Evolutionary conservation across 1,284 basidiomycete genomes (phyloP), one percentile per base, ranked within the genome.

Genomic region (Fomes fomentarius): DNA sequence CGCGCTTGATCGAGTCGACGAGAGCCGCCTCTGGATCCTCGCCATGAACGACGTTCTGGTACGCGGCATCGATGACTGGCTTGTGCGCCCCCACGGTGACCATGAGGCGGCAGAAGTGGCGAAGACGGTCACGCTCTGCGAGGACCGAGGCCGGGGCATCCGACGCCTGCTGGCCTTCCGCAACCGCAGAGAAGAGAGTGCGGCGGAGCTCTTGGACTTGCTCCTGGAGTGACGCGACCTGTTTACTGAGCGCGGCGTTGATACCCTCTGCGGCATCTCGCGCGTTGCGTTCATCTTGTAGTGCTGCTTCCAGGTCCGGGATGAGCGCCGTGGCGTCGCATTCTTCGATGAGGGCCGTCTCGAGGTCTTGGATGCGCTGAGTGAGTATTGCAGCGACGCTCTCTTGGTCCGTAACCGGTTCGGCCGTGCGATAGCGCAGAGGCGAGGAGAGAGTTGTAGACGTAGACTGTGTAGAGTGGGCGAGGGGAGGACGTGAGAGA

Each of bases 1-100:
- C 79, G 28, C 71, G 67, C 58, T 71, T 70, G 60, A 84, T 79
- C 2, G 80, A 74, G 14, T 72, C 63, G 21, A 82, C 71, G 15
- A 84, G 66, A 1, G 80, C 76, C 8, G 76, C 69, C 43, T 82
- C 79, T 6, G 77, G 67, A 17, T 73, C 66, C 17, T 56, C 65
- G 11, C 60, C 60, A 34, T 66, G 63, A 26, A 66, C 56, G 0
- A 70, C 56, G 15, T 56, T 47, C 14, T 46, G 54, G 45, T 69
- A 64, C 17, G 64, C 64, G 15, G 47, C 39, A 17, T 59, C 51
- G 25, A 66, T 33, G 26, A 66, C 62, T 2, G 66, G 63, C 56
- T 62, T 61, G 43, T 62, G 67, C 22, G 69, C 68, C 9, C 69
- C 71, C 21, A 67, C 63, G 17, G 71, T 63, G 60, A 67, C 60